Base-by-base conservation (phyloP, 495 filamentous ascomycete species). In the Jackrogersella multiformis region DNA sequence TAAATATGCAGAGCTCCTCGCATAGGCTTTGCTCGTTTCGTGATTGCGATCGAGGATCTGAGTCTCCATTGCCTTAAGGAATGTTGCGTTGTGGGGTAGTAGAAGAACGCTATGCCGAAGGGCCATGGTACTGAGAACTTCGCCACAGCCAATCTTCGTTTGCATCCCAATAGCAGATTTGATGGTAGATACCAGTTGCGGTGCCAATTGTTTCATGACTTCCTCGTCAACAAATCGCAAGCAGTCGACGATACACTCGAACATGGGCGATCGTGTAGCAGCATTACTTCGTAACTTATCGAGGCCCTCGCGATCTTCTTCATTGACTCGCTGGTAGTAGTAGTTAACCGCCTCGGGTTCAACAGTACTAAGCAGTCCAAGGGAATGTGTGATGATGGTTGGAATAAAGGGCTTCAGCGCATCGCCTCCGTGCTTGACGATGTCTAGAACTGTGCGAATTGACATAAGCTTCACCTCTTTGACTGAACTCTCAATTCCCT, bases 281-380 rank as follows among this genome's bases (percentile, higher is more conserved):
- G 85, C 88, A n/a, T 82, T 86, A 32, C 92, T 84, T 52, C 95
- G 86, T 74, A 90, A 85, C 70, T 90, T 92, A 77, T 99, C 95
- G 60, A 99, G 93, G 67, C 87, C 84, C 56, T 96, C 90, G 16
- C 93, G 80, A 54, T 92, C 90, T 67, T 97, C 96, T 60, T 94
- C 93, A 34, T 89, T 87, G 0, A 92, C 91, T 67, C 95, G 93
- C 64, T 97, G 86, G 78, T 96, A 93, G 56, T 96, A 80, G 72
- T 97, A 97, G 69, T 98, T 97, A 71, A 97, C 86, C 8, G 83
- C 87, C 63, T 96, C 89, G 0, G 88, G 90, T 78, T 99, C 95
- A 28, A 97, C 79, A 1, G 92, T 92, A 73, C 91, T 97, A 12
- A 97, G 80, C 6, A 94, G 84, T 9, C 85, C 87, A 9, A 99